Evolutionary conservation across 2,329 filamentous ascomycete species (phyloP), one percentile per base, ranked within the genome.

Genomic region (Trichoderma koningiopsis): DNA sequence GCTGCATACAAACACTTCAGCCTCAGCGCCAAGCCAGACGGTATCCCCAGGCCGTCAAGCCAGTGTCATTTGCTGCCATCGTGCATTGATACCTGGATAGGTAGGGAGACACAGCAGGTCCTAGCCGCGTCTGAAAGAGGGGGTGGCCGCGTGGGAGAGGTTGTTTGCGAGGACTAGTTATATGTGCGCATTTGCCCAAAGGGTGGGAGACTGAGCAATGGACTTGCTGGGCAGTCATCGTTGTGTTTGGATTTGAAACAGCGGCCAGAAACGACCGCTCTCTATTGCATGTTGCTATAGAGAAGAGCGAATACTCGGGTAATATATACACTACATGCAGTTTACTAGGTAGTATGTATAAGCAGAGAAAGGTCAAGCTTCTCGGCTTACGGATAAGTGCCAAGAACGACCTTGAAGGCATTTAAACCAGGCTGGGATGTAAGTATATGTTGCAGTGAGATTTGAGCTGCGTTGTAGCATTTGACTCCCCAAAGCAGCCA

Each of bases 1-100:
- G 55, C 64, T 67, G 64, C 64, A 67, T 19, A n/a, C 55, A 58
- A 66, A 66, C 40, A 49, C 22, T 59, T 67, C 64, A 67, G 64
- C 64, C 62, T 67, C 64, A 59, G 64, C 64, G 64, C 37, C 63
- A 66, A 66, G 53, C 40, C 52, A 56, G 53, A 49, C 29, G 13
- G 24, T 14, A 33, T 27, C 24, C 40, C 40, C 29, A 24, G 57
- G 24, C 40, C 10, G 11, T 24, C 4, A 8, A 49, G 22, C 24
- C 29, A 59, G 55, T 56, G 57, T 55, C 29, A 67, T 52, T 59
- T 27, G 43, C 55, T 52, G 40, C 40, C 55, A 67, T 59, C 27
- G 35, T 43, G 31, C 27, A 49, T 49, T 49, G 47, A 49, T 49
- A 49, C 47, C 47, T 55, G 56, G 62, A 33, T 57, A 57, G 62